Evolutionary conservation across 768 basidiomycete species (phyloP).

Genomic region (Trametes villosa): DNA sequence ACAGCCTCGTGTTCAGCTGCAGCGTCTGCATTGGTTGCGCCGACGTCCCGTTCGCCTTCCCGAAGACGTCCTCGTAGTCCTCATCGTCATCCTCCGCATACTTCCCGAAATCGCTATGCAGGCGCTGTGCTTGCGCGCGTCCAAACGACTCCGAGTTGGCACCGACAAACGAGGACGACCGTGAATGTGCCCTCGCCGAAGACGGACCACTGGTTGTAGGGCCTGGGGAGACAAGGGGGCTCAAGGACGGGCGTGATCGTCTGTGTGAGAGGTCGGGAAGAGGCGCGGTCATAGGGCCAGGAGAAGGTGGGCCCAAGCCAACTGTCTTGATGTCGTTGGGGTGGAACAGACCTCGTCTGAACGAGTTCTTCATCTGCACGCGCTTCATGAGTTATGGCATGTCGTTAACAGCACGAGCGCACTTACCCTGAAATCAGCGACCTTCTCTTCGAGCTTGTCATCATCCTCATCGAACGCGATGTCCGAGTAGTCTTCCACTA

Average conservation of each 20-base stretch:
- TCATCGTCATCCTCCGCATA: constrained; percentile 89
- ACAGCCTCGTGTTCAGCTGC: constrained; percentile 83
- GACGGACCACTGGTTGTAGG: constrained; percentile 26
- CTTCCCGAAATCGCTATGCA: constrained; percentile 74
- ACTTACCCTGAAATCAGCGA: constrained; percentile 81
- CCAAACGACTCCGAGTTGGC: constrained; percentile 62
- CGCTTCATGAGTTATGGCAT: neutral
- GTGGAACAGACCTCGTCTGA: constrained; percentile 79
- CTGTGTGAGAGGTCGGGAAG: constrained; percentile 59
- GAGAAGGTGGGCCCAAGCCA: constrained; percentile 52
- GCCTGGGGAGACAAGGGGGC: constrained; percentile 42
- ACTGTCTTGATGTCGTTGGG: constrained; percentile 88
- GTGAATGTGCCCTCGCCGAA: constrained; percentile 48
- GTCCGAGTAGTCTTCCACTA: constrained; percentile 93
- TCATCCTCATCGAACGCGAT: constrained; percentile 81
- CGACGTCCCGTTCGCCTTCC: constrained; percentile 67
- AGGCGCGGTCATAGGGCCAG: constrained; percentile 71
- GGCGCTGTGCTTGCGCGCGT: constrained; percentile 60
- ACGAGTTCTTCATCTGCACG: constrained; percentile 66
- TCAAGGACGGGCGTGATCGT: constrained; percentile 56
- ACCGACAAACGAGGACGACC: constrained; percentile 51
- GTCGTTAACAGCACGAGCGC: neutral
- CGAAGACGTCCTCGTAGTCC: constrained; percentile 96
- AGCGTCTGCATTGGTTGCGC: constrained; percentile 73
- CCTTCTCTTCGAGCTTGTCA: constrained; percentile 69